A percentile compares a stretch with the other conserved stretches of the same genome.
phyloP scores from a whole-genome alignment of 352 stramenopile species.

The Phytophthora meadii region DNA sequence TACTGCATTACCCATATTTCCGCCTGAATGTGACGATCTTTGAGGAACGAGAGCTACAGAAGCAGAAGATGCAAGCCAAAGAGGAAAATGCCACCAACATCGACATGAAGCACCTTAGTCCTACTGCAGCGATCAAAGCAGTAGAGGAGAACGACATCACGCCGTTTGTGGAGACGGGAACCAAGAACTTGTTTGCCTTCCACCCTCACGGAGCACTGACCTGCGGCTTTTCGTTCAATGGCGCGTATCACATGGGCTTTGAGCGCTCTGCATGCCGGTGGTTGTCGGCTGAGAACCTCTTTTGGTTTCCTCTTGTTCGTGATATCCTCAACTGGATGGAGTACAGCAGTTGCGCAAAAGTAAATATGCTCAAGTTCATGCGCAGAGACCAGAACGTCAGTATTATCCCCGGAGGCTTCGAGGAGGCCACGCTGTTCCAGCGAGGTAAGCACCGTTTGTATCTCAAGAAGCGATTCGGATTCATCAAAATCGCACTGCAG shows the following conservation, averaged over 20 bases:
- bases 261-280: slow-evolving; percentile 53
- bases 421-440: slow-evolving; percentile 92
- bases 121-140: slow-evolving; percentile 17
- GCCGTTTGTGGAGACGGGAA: slow-evolving; percentile 16
- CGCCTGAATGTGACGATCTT: slow-evolving; percentile 52
- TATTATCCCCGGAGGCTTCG: slow-evolving; percentile 93
- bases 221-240: slow-evolving; percentile 64
- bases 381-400: slow-evolving; percentile 61
- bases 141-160: slow-evolving; percentile 34
- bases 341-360: slow-evolving; percentile 57
- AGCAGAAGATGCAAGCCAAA: slow-evolving; percentile 14
- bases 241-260: slow-evolving; percentile 60
- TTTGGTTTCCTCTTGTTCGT: slow-evolving; percentile 66
- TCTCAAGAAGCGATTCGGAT: slow-evolving; percentile 90
- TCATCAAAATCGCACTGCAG: slow-evolving; percentile 93
- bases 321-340: slow-evolving; percentile 73
- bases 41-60: slow-evolving; percentile 38
- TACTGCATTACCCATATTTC: slow-evolving; percentile 69
- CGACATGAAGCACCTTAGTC: slow-evolving; percentile 17
- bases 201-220: slow-evolving; percentile 73
- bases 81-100: background rate
- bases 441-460: slow-evolving; percentile 87
- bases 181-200: slow-evolving; percentile 48
- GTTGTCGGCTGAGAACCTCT: slow-evolving; percentile 75
- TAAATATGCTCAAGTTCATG: slow-evolving; percentile 62